Conservation (phyloP, 148 eudicot genomes). For the Rhododendron kiyosumense region DNA sequence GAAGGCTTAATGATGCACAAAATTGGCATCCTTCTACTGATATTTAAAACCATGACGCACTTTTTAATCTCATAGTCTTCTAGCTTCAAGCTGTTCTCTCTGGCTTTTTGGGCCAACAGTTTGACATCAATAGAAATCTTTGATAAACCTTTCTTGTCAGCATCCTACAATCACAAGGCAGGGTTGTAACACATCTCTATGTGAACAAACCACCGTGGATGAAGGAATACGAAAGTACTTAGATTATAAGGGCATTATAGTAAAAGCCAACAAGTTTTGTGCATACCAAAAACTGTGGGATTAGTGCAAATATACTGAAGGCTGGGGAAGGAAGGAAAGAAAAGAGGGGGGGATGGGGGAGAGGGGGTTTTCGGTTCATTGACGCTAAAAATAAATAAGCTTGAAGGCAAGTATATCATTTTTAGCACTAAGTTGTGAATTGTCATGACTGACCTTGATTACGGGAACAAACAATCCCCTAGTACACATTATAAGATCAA, state of each 20-base stretch:
- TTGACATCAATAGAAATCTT: slow-evolving; percentile 80
- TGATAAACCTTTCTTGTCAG: slow-evolving; percentile 89
- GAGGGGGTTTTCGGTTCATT: not conserved
- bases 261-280: not conserved
- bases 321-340: no score
- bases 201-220: not conserved
- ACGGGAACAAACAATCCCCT: slow-evolving; percentile 80
- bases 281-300: not conserved
- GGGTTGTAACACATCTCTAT: not conserved
- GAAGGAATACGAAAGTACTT: not conserved
- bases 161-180: slow-evolving; percentile 52
- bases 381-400: not conserved
- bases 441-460: slow-evolving; percentile 50
- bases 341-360: not conserved
- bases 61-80: slow-evolving; percentile 77
- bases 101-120: slow-evolving; percentile 80
- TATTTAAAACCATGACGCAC: not conserved
- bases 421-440: not conserved
- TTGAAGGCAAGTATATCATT: not conserved
- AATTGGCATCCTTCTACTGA: slow-evolving; percentile 22
- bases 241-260: not conserved
- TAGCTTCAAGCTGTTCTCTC: slow-evolving; percentile 83
- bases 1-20: slow-evolving; percentile 95
- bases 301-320: not conserved
- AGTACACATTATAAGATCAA: no score